Conservation (phyloP, 2,329 filamentous ascomycete genomes). For the Sporothrix inflata region DNA sequence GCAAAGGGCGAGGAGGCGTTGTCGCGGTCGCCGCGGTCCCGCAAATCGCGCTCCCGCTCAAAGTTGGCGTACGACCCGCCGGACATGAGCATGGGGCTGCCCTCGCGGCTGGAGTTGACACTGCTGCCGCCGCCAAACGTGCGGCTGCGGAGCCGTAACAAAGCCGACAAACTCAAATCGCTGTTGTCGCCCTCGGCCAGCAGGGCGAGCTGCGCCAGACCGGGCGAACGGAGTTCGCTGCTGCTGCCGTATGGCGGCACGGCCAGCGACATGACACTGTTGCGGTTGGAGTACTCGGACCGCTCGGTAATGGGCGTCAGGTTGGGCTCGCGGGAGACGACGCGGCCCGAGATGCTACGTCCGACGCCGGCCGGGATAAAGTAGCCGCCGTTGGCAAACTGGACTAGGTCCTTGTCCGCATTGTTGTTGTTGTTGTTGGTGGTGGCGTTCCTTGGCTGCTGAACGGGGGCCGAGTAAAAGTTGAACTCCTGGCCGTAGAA, state of each 20-base stretch:
- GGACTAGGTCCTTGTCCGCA: conserved; percentile 46
- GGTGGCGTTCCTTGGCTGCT: conserved; percentile 42
- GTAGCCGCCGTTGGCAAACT: conserved; percentile 81
- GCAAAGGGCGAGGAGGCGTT: conserved; percentile 50
- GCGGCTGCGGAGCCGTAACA: conserved; percentile 72
- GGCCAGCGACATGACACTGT: conserved; percentile 78
- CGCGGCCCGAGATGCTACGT: conserved; percentile 72
- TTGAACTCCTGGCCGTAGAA: conserved; percentile 97
- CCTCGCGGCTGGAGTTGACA: conserved; percentile 61
- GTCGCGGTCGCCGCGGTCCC: conserved; percentile 42
- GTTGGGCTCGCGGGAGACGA: conserved; percentile 81
- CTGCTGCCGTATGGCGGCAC: conserved; percentile 50
- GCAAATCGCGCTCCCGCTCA: conserved; percentile 30
- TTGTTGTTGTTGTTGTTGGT: conserved; percentile 28
- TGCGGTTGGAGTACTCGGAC: conserved; percentile 93
- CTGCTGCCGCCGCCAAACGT: conserved; percentile 74
- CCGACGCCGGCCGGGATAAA: conserved; percentile 73
- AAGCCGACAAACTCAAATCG: conserved; percentile 72
- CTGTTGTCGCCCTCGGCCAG: conserved; percentile 63
- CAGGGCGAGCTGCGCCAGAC: conserved; percentile 75
- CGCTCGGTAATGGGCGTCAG: conserved; percentile 95
- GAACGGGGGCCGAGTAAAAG: conserved; percentile 72
- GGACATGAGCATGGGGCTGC: conserved; percentile 50
- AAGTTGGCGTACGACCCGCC: not conserved
- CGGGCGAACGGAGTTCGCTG: conserved; percentile 67